phyloP scores from a whole-genome alignment of 1,284 basidiomycete genomes.

The Ustilago tritici region DNA sequence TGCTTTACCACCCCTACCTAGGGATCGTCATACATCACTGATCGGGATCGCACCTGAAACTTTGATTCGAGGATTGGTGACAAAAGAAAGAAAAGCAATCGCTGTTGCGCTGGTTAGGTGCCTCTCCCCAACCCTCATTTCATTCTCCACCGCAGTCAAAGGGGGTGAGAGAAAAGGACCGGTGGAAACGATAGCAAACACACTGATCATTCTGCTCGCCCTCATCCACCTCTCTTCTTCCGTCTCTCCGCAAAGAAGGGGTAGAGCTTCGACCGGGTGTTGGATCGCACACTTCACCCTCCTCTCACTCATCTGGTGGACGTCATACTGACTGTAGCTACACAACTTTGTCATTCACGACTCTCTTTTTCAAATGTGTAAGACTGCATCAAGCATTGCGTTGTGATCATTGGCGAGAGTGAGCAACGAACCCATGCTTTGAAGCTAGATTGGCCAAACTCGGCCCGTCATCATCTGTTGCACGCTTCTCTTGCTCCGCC shows the following conservation, averaged over 20 bases:
- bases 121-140: conserved; percentile 4
- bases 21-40: neutral
- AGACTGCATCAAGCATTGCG: too few species aligned
- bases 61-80: neutral
- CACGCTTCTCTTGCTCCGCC: too few species aligned
- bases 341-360: too few species aligned
- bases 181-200: neutral
- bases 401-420: too few species aligned
- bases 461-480: too few species aligned
- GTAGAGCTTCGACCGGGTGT: neutral
- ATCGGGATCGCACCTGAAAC: neutral
- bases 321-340: too few species aligned
- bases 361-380: too few species aligned
- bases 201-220: conserved; percentile 17
- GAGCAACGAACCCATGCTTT: neutral
- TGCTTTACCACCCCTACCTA: conserved; percentile 9
- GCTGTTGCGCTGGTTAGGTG: conserved; percentile 19
- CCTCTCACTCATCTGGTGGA: neutral
- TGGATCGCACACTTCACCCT: neutral
- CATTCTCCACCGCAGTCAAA: neutral
- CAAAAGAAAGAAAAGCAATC: neutral
- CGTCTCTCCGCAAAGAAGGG: neutral
- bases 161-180: neutral
- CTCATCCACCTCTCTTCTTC: conserved; percentile 13
- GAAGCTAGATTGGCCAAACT: neutral